Base-by-base conservation (phyloP, 2,329 filamentous ascomycete species). In the Microdochium paspali region DNA sequence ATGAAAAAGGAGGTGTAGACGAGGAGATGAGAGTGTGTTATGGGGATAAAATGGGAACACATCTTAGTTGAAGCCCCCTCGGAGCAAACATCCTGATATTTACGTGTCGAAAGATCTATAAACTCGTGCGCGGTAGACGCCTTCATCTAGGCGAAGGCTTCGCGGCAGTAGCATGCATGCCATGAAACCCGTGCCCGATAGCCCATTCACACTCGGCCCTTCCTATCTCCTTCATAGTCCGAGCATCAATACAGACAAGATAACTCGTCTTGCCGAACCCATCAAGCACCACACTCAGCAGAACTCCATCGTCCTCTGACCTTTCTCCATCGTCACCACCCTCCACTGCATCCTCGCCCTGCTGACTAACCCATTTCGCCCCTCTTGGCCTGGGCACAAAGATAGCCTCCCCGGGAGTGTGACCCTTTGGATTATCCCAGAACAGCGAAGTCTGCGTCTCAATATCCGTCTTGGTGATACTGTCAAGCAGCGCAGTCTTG, bases 351-450 rank as follows among this genome's bases (percentile, higher is more conserved):
- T 21, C 35, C 18, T 5, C n/a, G n/a, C 12, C 12, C 35, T 40
- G 7, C 15, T 21, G n/a, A 18, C 3, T 3, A 18, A n/a, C 35
- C 42, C 23, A 26, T 13, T 10, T 9, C 3, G 52, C 55, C 0
- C 68, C 61, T 5, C 57, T 64, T 0, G 76, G 76, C 26, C 72
- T 64, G 1, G 74, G 66, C 1, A 89, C 70, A 51, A 87, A 88
- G 26, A 88, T 79, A 0, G 83, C 71, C 61, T 88, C 85, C 2
- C 84, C 79, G 0, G 85, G 84, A 0, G 80, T 83, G 55, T 87
- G 82, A 0, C 75, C 80, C 1, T 66, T 59, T 0, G 69, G 68
- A 0, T 69, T 70, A 10, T 74, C 69, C 84, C 84, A 88, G 50
- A 76, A 67, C 3, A 74, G 51, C 0, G 70, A 67, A 24, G 71